Evolutionary conservation across 768 basidiomycete genomes (phyloP).

Genomic region (Russula dissimulans): DNA sequence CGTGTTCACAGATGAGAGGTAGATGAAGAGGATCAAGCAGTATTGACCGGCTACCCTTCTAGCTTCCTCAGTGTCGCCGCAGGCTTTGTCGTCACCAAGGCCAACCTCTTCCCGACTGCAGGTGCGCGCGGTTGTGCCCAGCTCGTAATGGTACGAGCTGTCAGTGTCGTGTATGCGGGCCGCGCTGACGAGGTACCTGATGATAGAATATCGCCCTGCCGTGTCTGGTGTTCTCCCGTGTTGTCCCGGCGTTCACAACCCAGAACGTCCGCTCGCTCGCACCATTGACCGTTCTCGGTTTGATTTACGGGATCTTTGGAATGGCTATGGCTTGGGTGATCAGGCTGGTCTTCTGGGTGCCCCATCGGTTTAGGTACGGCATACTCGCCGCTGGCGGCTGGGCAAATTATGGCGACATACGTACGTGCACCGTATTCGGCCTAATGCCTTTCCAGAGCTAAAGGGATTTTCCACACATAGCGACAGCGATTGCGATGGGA

Average conservation of each 20-base stretch:
- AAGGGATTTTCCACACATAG: constrained; percentile 27
- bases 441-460: background rate
- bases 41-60: background rate
- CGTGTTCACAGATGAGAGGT: background rate
- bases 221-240: constrained; percentile 61
- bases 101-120: constrained; percentile 47
- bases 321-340: constrained; percentile 44
- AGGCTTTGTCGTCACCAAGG: constrained; percentile 52
- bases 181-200: background rate
- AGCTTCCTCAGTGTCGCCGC: constrained; percentile 46
- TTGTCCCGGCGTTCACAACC: constrained; percentile 53
- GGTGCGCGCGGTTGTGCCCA: constrained; percentile 55
- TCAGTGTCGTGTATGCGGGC: background rate
- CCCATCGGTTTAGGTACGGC: constrained; percentile 65
- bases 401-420: constrained; percentile 63
- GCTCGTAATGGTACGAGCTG: constrained; percentile 41
- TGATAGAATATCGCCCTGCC: constrained; percentile 48
- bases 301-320: constrained; percentile 52
- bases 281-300: constrained; percentile 51
- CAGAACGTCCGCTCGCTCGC: constrained; percentile 50
- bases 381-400: constrained; percentile 61
- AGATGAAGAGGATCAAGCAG: background rate
- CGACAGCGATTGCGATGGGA: constrained; percentile 56
- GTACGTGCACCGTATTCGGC: constrained; percentile 31
- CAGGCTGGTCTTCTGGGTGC: constrained; percentile 64